A percentile compares a stretch with the other conserved stretches of the same genome.
Evolutionary conservation across 2,329 filamentous ascomycete genomes (phyloP).

Genomic region (Podosphaera fusca): DNA sequence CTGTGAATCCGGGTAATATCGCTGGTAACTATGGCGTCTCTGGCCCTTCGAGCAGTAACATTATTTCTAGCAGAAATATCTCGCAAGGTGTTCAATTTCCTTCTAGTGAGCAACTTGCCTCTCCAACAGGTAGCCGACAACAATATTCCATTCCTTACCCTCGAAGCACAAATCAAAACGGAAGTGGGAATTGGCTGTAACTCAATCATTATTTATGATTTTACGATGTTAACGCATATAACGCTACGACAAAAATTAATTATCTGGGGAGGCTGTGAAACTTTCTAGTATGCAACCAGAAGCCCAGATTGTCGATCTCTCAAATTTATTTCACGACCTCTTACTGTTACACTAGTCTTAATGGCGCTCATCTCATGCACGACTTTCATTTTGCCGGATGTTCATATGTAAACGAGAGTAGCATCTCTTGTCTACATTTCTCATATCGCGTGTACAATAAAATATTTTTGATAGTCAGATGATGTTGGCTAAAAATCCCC

Average conservation of each 20-base stretch:
- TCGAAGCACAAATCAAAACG: conserved; percentile 10
- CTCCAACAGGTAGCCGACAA: conserved; percentile 6
- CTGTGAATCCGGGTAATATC: conserved; percentile 9
- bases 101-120: conserved; percentile 9
- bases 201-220: conserved; percentile 11
- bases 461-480: conserved; percentile 11
- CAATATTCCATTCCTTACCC: conserved; percentile 13
- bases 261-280: conserved; percentile 8
- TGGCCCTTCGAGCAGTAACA: conserved; percentile 6
- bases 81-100: conserved; percentile 8
- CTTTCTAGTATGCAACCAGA: conserved; percentile 1
- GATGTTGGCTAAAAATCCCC: conserved; percentile 6
- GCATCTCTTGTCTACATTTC: conserved; percentile 7
- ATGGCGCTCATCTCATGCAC: conserved; percentile 7
- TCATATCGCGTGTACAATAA: conserved; percentile 16
- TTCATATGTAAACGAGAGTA: conserved; percentile 12
- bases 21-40: conserved; percentile 11
- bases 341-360: conserved; percentile 17
- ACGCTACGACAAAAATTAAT: conserved; percentile 17
- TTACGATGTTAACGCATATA: conserved; percentile 18
- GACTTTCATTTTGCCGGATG: conserved; percentile 8
- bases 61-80: conserved; percentile 5
- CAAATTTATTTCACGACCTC: conserved; percentile 16
- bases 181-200: conserved; percentile 15
- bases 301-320: conserved; percentile 14